phyloP scores from a whole-genome alignment of 1,139 yeast genomes.

The Zhuliangozyma blackwelliae region DNA sequence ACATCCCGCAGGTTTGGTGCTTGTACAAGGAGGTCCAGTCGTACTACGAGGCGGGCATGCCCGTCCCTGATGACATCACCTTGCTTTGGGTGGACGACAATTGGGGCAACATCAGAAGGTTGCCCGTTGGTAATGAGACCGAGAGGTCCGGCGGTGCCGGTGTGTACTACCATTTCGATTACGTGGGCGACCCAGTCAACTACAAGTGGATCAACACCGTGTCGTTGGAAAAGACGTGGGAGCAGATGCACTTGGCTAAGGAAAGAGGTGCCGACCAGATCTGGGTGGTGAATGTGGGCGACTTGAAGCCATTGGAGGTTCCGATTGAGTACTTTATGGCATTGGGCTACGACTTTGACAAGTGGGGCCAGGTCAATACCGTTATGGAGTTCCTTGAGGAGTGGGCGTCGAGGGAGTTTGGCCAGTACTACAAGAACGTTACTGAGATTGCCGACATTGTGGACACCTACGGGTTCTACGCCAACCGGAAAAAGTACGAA shows the following conservation, averaged over 20 bases:
- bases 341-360: constrained; percentile 13
- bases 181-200: constrained; percentile 15
- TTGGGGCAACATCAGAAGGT: constrained; percentile 17
- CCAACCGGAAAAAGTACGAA: constrained; percentile 12
- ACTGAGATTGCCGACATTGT: constrained; percentile 14
- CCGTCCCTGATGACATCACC: constrained; percentile 16
- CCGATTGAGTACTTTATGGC: constrained; percentile 14
- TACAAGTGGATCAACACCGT: constrained; percentile 15
- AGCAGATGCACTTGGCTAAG: constrained; percentile 13
- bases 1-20: constrained; percentile 17
- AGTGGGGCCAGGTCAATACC: constrained; percentile 10
- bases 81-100: constrained; percentile 17
- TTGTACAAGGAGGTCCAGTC: constrained; percentile 16
- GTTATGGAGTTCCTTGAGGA: constrained; percentile 10
- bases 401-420: constrained; percentile 13
- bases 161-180: constrained; percentile 15
- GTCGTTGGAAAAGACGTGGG: constrained; percentile 13
- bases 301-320: constrained; percentile 13
- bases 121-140: constrained; percentile 13
- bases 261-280: constrained; percentile 10
- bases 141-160: constrained; percentile 16
- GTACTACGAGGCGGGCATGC: constrained; percentile 15
- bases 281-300: constrained; percentile 16
- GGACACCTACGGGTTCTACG: constrained; percentile 13
- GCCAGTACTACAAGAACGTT: constrained; percentile 7